Base-by-base conservation (phyloP, 345 rosid species). In the Aurinia saxatilis region DNA sequence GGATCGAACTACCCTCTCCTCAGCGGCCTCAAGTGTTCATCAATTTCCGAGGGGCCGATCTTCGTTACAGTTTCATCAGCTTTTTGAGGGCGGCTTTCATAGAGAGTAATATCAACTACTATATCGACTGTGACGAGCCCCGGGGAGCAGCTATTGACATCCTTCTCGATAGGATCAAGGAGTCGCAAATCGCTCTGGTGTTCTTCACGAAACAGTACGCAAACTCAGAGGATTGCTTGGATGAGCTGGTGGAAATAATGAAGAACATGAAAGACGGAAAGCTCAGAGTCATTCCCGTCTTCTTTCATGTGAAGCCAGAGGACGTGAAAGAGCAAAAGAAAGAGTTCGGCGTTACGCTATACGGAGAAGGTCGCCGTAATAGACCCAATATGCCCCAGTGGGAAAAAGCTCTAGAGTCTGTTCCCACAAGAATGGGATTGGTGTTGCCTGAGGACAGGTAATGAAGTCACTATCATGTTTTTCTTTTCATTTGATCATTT, bases 21-120 rank as follows among this genome's bases (percentile, higher is more conserved):
- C n/a, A n/a, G n/a, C n/a, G n/a, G n/a, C n/a, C n/a, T 18, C 18
- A 60, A 44, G 76, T 72, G 52, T 72, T 72, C 30, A 4, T 72
- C 7, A 72, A 68, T 40, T 72, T 72, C 57, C 58, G 76, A 2
- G 66, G 76, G 6, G 29, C 0, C 3, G 76, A 72, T 1, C 2
- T 41, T 7, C 63, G 76, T 5, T 0, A 38, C 7, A 27, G 15
- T 46, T 65, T 72, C 59, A 31, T 62, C 18, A 42, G 67, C 25
- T 8, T 3, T 15, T 47, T 72, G 7, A 23, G 27, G 23, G 1
- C 2, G 0, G 63, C 62, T 4, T 14, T 72, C 33, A 13, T 6
- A 52, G n/a, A 33, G 27, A 31, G 31, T 72, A 29, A 44, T 16
- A 39, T 37, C 31, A 60, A 27, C 58, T n/a, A n/a, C n/a, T n/a